Evolutionary conservation across 768 basidiomycete species (phyloP).

Genomic region (Dendrothele bispora): DNA sequence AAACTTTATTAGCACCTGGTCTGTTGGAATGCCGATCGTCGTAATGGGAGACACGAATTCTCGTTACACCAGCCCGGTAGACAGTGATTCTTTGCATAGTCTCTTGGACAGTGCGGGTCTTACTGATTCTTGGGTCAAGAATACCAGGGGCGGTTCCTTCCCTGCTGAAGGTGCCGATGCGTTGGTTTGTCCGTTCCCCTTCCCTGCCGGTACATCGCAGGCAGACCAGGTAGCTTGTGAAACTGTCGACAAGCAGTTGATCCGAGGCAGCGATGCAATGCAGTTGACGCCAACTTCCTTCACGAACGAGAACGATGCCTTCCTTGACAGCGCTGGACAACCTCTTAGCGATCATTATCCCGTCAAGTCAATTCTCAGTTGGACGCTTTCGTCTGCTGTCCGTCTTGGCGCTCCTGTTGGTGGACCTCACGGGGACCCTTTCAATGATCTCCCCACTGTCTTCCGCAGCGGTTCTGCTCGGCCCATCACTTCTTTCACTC

Average conservation of each 20-base stretch:
- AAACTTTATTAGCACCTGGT: conserved; percentile 25
- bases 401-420: conserved; percentile 32
- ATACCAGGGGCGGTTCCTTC: conserved; percentile 21
- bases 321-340: conserved; percentile 26
- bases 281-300: conserved; percentile 24
- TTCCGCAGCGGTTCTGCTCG: conserved; percentile 20
- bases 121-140: conserved; percentile 32
- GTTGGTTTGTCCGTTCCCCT: conserved; percentile 31
- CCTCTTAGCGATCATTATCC: conserved; percentile 39
- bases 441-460: conserved; percentile 27
- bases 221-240: conserved; percentile 31
- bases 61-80: conserved; percentile 32
- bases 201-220: conserved; percentile 27
- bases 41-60: conserved; percentile 40
- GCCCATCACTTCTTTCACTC: conserved; percentile 27
- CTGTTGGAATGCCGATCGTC: conserved; percentile 32
- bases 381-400: conserved; percentile 29
- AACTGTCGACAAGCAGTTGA: conserved; percentile 39
- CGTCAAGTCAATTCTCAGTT: conserved; percentile 25
- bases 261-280: conserved; percentile 22
- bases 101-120: conserved; percentile 21
- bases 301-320: conserved; percentile 30
- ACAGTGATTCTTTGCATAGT: conserved; percentile 23
- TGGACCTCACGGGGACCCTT: conserved; percentile 31
- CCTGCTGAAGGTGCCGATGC: conserved; percentile 25